Base-by-base conservation (phyloP, 2,329 filamentous ascomycete species). In the Westerdykella ornata region DNA sequence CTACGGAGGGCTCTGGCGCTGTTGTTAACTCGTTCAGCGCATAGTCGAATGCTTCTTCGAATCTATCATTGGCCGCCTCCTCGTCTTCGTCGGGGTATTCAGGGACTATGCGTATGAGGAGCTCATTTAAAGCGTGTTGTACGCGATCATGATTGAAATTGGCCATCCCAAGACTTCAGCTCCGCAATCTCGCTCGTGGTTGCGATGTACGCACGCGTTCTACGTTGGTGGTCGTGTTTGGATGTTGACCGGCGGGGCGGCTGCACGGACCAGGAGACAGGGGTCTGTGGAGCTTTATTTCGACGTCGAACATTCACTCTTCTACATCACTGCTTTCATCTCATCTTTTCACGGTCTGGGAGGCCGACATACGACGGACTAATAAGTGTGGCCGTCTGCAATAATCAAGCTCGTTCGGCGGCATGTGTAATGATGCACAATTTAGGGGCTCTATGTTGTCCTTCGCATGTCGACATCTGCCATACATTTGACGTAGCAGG, bases 101-200 rank as follows among this genome's bases (percentile, higher is more conserved):
- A 41, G 85, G 84, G 42, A 92, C 73, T 44, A 90, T 72, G 59
- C 84, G 82, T 55, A 81, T 74, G 61, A 94, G 81, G 60, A 94
- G 75, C 67, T 84, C 82, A 63, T 85, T 80, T 62, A 94, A 81
- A 63, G 85, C 87, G 65, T 81, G 81, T 62, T 83, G 80, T 68
- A 94, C 78, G 71, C 86, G 85, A 66, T 80, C 68, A 31, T 54
- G 54, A 49, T 63, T 62, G 50, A 62, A 56, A 20, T 52, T 47
- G 15, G 59, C 56, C 60, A 63, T 62, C 8, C 4, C 30, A 33
- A 17, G 3, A n/a, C 30, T 11, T 26, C 22, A 8, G 22, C 22
- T 8, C 22, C 22, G 22, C 22, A 26, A 26, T 26, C 22, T 26
- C 8, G 22, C 8, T 26, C 12, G 22, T 26, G 22, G 22, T 4